Conservation (phyloP, 768 basidiomycete species). For the Fomitopsis pulvina region DNA sequence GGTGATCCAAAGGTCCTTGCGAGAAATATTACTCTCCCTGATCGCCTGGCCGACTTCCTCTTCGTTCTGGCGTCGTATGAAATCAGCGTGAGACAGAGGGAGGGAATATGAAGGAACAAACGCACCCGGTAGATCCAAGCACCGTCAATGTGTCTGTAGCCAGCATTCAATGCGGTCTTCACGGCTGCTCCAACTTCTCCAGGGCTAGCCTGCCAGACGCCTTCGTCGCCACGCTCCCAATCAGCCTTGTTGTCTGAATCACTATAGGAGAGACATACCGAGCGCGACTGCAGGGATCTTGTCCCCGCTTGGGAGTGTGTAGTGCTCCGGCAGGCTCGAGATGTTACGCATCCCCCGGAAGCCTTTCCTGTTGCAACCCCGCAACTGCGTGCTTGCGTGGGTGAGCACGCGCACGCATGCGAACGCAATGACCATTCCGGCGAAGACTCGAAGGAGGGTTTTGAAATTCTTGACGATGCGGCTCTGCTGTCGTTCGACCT, state of each 20-base stretch:
- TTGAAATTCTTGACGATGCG: neutral
- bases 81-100: neutral
- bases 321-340: constrained; percentile 38
- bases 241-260: neutral
- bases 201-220: constrained; percentile 53
- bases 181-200: constrained; percentile 66
- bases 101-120: neutral
- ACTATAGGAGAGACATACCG: constrained; percentile 29
- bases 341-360: constrained; percentile 8
- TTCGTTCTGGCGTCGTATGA: constrained; percentile 43
- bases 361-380: neutral
- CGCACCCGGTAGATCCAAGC: constrained; percentile 64
- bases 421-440: neutral
- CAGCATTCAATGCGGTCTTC: constrained; percentile 53
- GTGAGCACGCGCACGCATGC: neutral
- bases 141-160: constrained; percentile 69
- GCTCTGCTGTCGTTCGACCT: neutral
- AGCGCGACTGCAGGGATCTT: constrained; percentile 63
- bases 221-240: constrained; percentile 24
- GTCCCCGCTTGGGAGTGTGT: constrained; percentile 58
- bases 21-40: constrained; percentile 49
- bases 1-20: constrained; percentile 63
- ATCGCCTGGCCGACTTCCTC: constrained; percentile 61
- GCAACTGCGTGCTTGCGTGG: neutral
- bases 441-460: neutral